phyloP scores from a whole-genome alignment of 1,284 basidiomycete genomes.

The Boletus mariae region DNA sequence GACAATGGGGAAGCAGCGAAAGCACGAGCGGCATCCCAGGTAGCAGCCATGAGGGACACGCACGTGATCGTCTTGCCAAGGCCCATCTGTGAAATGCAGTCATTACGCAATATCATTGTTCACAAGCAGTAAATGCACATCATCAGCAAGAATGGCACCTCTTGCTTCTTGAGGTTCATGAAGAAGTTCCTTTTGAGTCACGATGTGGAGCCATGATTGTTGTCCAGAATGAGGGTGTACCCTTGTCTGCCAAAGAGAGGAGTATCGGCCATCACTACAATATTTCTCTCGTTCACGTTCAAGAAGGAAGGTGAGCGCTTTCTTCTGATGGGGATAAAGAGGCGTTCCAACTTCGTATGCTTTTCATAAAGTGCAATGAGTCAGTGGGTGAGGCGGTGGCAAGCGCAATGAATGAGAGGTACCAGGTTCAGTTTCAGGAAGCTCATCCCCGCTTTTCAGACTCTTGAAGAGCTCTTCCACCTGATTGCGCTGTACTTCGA shows the following conservation, averaged over 20 bases:
- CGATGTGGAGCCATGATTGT: conserved; percentile 73
- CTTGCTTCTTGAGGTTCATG: conserved; percentile 75
- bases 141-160: conserved; percentile 91
- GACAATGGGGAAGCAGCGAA: conserved; percentile 64
- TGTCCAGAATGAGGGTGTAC: conserved; percentile 49
- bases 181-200: conserved; percentile 76
- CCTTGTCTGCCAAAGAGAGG: conserved; percentile 75
- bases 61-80: conserved; percentile 96
- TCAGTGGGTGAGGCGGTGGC: conserved; percentile 11
- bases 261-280: conserved; percentile 51
- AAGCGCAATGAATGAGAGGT: conserved; percentile 33
- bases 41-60: conserved; percentile 88
- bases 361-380: conserved; percentile 34
- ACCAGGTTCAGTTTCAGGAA: conserved; percentile 84
- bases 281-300: conserved; percentile 81
- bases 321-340: conserved; percentile 97
- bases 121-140: conserved; percentile 54
- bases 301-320: conserved; percentile 94
- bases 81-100: conserved; percentile 71
- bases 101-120: conserved; percentile 14
- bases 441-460: conserved; percentile 81
- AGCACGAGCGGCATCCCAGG: conserved; percentile 63
- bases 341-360: conserved; percentile 82
- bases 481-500: conserved; percentile 90
- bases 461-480: conserved; percentile 93